phyloP scores from a whole-genome alignment of 306 rosid species.

The Dryas octopetala region DNA sequence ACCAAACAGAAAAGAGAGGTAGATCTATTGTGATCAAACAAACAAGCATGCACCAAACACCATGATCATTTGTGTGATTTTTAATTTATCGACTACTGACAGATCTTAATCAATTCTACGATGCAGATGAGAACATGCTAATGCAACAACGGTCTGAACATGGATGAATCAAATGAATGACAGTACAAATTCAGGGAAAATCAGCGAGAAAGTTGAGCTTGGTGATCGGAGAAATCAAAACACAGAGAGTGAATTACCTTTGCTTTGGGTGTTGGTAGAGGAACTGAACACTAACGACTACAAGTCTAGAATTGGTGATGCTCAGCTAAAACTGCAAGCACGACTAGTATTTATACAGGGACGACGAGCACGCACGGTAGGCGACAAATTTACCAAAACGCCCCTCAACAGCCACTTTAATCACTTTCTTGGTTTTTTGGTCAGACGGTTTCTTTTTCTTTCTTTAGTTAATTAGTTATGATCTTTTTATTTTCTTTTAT shows the following conservation, averaged over 20 bases:
- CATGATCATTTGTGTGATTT: background rate
- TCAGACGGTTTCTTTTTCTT: background rate
- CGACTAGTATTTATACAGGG: background rate
- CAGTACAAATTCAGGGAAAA: background rate
- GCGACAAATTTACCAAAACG: background rate
- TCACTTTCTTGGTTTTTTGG: background rate
- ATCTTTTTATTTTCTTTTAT: too few relatives aligned
- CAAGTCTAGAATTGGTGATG: background rate
- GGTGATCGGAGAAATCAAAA: background rate
- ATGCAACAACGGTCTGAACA: background rate
- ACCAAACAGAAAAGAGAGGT: conserved; percentile 6
- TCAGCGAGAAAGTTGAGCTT: background rate
- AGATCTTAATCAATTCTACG: conserved; percentile 30
- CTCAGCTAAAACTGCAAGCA: background rate
- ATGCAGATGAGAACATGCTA: conserved; percentile 6
- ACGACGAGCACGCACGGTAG: background rate
- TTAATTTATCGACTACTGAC: background rate
- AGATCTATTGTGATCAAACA: conserved; percentile 13
- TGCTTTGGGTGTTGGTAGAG: background rate
- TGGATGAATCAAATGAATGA: background rate
- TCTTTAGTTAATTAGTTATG: too few relatives aligned
- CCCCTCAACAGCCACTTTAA: background rate
- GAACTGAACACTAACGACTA: background rate
- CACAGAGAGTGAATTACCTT: conserved; percentile 17
- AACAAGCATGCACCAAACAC: conserved; percentile 2